A percentile compares a stretch with the other conserved stretches of the same genome.
Conservation (phyloP, 73 alveolate genomes). For the Stentor coeruleus region DNA sequence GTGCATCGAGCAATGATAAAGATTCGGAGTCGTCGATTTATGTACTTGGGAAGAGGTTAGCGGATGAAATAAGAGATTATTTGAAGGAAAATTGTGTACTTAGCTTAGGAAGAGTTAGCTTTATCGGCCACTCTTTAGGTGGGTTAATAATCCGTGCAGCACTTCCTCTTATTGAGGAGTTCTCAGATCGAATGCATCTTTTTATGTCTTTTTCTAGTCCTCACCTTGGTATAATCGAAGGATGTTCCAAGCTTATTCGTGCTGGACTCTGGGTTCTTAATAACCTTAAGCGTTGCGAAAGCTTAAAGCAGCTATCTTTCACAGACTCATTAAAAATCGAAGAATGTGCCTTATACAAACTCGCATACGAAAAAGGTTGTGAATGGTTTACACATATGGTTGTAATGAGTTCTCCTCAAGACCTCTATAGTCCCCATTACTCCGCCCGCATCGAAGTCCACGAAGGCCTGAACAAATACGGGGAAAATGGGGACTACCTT, state of each 20-base stretch:
- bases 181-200: constrained; percentile 75
- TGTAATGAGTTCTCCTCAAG: constrained; percentile 86
- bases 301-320: constrained; percentile 81
- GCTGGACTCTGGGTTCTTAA: constrained; percentile 96
- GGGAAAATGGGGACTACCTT: constrained; percentile 56
- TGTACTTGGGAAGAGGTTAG: constrained; percentile 92
- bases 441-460: constrained; percentile 91
- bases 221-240: constrained; percentile 90
- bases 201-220: constrained; percentile 93
- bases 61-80: constrained; percentile 78
- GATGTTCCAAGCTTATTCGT: constrained; percentile 34
- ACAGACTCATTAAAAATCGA: constrained; percentile 82
- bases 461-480: constrained; percentile 63
- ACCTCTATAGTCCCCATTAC: constrained; percentile 95
- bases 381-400: constrained; percentile 90
- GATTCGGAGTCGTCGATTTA: constrained; percentile 87
- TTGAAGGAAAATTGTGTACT: constrained; percentile 63
- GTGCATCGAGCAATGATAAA: constrained; percentile 83
- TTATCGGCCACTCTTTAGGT: constrained; percentile 99
- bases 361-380: constrained; percentile 68
- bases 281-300: constrained; percentile 86
- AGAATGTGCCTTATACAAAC: constrained; percentile 86
- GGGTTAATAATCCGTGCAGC: constrained; percentile 92
- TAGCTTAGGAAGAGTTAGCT: constrained; percentile 85
- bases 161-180: constrained; percentile 61